Percentiles rank a stretch among this genome's conserved stretches.
These are phyloP conservation scores for Saccharomyces paradoxus DNA, from an alignment of 805 yeast genomes.

Conservation along the genomic window DNA sequence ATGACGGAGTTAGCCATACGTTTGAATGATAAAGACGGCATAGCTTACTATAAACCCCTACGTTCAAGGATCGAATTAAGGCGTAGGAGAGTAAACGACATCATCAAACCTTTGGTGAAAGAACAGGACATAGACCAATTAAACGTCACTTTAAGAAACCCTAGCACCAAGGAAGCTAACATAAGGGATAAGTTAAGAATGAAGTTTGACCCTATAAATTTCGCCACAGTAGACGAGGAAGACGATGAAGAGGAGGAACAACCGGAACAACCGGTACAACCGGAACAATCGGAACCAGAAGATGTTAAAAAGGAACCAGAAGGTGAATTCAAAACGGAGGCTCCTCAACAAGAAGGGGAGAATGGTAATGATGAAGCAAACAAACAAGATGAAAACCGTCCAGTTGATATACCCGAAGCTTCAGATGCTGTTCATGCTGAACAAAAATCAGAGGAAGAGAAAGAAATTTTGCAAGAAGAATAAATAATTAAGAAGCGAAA, in stretches of 20 bases:
- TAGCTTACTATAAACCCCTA: conserved; percentile 72
- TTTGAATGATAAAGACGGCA: conserved; percentile 44
- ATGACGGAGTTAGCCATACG: conserved; percentile 55
- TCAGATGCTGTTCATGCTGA: not conserved
- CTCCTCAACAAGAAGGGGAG: not conserved
- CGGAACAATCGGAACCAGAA: too few relatives aligned
- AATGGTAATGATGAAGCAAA: conserved; percentile 1
- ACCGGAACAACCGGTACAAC: too few relatives aligned
- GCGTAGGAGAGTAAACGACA: conserved; percentile 63
- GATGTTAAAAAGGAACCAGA: too few relatives aligned
- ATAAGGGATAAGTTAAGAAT: conserved; percentile 52
- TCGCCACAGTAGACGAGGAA: conserved; percentile 29
- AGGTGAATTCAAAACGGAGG: too few relatives aligned
- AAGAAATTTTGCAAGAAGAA: not conserved
- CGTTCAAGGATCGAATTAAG: conserved; percentile 71
- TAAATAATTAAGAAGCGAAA: not conserved
- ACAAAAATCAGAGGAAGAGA: not conserved
- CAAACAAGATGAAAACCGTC: conserved; percentile 1
- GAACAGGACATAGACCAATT: conserved; percentile 51
- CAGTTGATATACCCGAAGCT: conserved; percentile 1
- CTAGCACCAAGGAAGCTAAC: conserved; percentile 51
- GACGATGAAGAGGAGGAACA: conserved; percentile 13
- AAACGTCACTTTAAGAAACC: conserved; percentile 50
- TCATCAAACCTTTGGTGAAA: conserved; percentile 34
- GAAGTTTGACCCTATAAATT: conserved; percentile 64